phyloP scores from a whole-genome alignment of 106 monocot genomes.

The Phalaenopsis equestris region DNA sequence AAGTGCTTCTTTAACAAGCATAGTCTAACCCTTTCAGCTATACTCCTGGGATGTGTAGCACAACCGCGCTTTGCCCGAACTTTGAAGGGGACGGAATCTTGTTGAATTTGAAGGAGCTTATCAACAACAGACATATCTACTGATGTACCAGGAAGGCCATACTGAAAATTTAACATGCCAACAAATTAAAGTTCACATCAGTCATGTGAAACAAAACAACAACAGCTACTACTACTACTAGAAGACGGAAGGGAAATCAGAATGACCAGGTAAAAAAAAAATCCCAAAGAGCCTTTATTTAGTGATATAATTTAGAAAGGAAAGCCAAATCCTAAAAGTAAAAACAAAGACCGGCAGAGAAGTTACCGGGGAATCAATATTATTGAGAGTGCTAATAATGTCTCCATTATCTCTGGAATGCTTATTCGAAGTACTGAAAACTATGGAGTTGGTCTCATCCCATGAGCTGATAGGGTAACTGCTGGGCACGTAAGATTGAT shows the following conservation, averaged over 20 bases:
- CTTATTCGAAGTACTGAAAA: slow-evolving; percentile 38
- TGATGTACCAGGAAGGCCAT: slow-evolving; percentile 37
- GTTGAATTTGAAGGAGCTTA: slow-evolving; percentile 37
- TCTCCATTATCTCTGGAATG: slow-evolving; percentile 29
- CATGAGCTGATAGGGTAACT: slow-evolving; percentile 41
- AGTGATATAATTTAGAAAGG: neutral
- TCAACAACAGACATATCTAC: slow-evolving; percentile 49
- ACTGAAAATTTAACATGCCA: slow-evolving; percentile 22
- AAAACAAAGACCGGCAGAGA: neutral
- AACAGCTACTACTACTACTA: neutral
- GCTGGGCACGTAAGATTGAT: slow-evolving; percentile 36
- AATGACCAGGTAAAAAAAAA: neutral
- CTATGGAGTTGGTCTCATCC: slow-evolving; percentile 68
- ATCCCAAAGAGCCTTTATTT: neutral
- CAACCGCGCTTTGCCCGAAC: slow-evolving; percentile 64
- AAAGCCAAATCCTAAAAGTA: neutral
- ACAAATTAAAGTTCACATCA: neutral
- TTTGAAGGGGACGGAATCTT: slow-evolving; percentile 25
- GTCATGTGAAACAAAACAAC: neutral
- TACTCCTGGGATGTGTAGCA: slow-evolving; percentile 60
- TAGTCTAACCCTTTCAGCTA: slow-evolving; percentile 51
- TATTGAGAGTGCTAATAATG: slow-evolving; percentile 29
- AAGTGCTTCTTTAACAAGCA: neutral
- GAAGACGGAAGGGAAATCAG: neutral
- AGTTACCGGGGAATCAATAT: slow-evolving; percentile 40